Percentiles rank a stretch among this genome's conserved stretches.
These are phyloP conservation scores for Xylaria acuta DNA, from an alignment of 495 filamentous ascomycete genomes.

Conservation along the genomic window DNA sequence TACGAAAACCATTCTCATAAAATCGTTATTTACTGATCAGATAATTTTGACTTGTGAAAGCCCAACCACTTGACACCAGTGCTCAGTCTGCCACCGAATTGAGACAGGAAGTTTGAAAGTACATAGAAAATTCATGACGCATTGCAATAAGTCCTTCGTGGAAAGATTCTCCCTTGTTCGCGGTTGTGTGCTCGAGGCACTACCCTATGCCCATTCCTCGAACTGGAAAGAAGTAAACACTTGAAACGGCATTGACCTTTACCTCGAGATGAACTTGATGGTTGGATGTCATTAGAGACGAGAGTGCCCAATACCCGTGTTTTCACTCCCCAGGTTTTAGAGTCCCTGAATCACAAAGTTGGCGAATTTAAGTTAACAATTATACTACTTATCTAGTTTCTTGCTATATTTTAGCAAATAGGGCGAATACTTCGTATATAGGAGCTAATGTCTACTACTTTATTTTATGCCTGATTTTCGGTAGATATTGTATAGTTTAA, in stretches of 20 bases:
- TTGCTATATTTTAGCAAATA: background rate
- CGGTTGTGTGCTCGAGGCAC: background rate
- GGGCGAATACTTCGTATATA: background rate
- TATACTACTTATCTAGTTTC: background rate
- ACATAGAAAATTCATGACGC: background rate
- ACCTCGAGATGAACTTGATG: background rate
- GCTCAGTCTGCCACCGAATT: background rate
- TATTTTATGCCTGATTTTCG: background rate
- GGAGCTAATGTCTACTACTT: background rate
- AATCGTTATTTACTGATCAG: background rate
- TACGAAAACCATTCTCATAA: background rate
- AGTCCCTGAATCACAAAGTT: background rate
- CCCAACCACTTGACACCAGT: background rate
- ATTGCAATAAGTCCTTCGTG: background rate
- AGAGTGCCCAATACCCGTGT: background rate
- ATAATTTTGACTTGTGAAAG: background rate
- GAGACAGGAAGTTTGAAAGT: background rate
- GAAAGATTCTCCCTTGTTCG: background rate
- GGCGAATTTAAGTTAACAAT: background rate
- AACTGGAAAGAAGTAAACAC: background rate
- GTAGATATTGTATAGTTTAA: background rate
- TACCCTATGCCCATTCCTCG: too few relatives aligned
- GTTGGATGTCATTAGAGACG: background rate
- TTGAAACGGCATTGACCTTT: background rate
- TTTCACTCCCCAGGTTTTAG: background rate